phyloP scores from a whole-genome alignment of 208 protist genomes.

The Naegleria fowleri region DNA sequence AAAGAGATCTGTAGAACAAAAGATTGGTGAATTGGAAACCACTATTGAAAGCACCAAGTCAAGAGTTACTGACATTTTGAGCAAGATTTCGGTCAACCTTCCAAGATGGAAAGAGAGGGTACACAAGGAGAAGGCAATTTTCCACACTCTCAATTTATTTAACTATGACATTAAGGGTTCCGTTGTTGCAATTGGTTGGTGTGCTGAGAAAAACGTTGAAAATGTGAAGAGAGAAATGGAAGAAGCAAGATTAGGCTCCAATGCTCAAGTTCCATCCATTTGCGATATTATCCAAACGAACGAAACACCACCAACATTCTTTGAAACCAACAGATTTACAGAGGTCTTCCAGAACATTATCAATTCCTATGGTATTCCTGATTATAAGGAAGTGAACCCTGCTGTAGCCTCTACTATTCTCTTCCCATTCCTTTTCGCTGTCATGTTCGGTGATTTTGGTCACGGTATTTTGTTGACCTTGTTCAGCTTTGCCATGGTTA shows the following conservation, averaged over 20 bases:
- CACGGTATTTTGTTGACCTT: conserved; percentile 90
- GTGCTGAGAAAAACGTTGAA: conserved; percentile 62
- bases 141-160: conserved; percentile 90
- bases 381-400: conserved; percentile 83
- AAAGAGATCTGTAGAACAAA: neutral
- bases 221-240: conserved; percentile 64
- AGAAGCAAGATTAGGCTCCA: conserved; percentile 63
- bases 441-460: conserved; percentile 99
- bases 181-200: conserved; percentile 86
- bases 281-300: conserved; percentile 73
- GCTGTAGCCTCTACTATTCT: conserved; percentile 92
- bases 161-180: conserved; percentile 74
- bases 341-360: conserved; percentile 92
- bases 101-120: conserved; percentile 79
- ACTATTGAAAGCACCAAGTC: conserved; percentile 47
- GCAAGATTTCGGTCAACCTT: conserved; percentile 60
- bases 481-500: conserved; percentile 65
- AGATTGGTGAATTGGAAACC: conserved; percentile 2
- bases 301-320: conserved; percentile 91
- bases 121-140: conserved; percentile 88
- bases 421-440: conserved; percentile 99
- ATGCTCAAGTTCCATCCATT: conserved; percentile 79
- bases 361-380: conserved; percentile 92
- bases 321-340: conserved; percentile 93
- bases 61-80: conserved; percentile 54